Evolutionary conservation across 2,329 filamentous ascomycete genomes (phyloP).

Genomic region (Hymenotorrendiella dingleyae): DNA sequence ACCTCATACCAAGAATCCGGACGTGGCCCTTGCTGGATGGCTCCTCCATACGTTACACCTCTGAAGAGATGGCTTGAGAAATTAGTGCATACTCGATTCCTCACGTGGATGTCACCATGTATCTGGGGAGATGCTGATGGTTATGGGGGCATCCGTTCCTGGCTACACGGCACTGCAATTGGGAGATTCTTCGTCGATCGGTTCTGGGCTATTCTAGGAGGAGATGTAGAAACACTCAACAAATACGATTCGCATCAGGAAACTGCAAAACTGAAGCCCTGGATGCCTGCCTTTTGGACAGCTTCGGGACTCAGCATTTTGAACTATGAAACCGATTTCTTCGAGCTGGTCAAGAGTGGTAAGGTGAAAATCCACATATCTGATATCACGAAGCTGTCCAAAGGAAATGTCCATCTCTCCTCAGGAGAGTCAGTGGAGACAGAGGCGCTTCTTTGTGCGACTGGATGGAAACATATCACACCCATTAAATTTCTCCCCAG

Average conservation of each 20-base stretch:
- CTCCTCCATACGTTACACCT: constrained; percentile 57
- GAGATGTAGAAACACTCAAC: constrained; percentile 49
- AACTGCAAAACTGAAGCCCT: constrained; percentile 47
- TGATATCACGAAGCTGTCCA: constrained; percentile 42
- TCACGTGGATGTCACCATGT: constrained; percentile 72
- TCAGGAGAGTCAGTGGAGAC: constrained; percentile 41
- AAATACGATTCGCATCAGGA: constrained; percentile 48
- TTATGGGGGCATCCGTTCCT: constrained; percentile 45
- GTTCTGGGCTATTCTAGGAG: constrained; percentile 53
- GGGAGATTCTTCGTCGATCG: constrained; percentile 49
- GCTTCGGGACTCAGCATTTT: constrained; percentile 52
- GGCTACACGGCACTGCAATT: constrained; percentile 51
- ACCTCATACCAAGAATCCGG: constrained; percentile 34
- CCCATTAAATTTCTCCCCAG: constrained; percentile 46
- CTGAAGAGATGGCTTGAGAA: constrained; percentile 64
- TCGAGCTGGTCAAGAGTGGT: constrained; percentile 49
- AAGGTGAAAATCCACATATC: constrained; percentile 46
- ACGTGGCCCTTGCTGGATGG: constrained; percentile 53
- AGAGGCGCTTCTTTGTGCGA: constrained; percentile 49
- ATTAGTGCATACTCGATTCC: constrained; percentile 57
- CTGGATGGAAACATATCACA: constrained; percentile 52
- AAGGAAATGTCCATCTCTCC: constrained; percentile 44
- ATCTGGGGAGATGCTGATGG: constrained; percentile 63
- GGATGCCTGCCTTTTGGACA: constrained; percentile 45
- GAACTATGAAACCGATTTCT: constrained; percentile 53